Conservation (phyloP, 2,329 filamentous ascomycete genomes). For the Aspergillus uvarum region DNA sequence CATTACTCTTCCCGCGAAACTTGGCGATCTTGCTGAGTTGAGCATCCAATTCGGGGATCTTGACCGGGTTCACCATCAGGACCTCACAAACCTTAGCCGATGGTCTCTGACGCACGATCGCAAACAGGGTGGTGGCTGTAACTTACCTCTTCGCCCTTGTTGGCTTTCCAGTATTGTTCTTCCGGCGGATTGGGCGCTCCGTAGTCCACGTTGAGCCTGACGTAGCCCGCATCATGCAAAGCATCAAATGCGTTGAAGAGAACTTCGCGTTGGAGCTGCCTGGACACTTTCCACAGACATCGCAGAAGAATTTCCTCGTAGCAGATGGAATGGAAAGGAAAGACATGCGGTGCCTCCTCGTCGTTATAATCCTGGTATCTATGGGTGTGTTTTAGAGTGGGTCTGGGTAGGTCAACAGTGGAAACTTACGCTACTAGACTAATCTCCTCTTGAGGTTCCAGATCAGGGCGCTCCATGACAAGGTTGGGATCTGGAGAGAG, state of each 20-base stretch:
- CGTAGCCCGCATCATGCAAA: background rate
- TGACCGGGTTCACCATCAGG: background rate
- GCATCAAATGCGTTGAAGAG: background rate
- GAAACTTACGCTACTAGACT: background rate
- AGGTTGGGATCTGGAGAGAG: too few species aligned
- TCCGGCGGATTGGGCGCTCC: constrained; percentile 2
- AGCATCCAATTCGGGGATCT: background rate
- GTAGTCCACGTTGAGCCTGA: constrained; percentile 7
- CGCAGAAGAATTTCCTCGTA: constrained; percentile 1
- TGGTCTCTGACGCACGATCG: too few species aligned
- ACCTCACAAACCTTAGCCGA: background rate
- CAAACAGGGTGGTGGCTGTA: background rate
- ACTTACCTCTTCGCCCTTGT: constrained; percentile 3
- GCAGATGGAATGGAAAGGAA: constrained; percentile 2
- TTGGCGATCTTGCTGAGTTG: background rate
- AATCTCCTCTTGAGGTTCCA: too few species aligned
- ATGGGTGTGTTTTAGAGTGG: background rate
- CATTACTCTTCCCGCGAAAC: background rate
- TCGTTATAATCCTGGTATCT: constrained; percentile 1
- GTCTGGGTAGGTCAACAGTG: background rate
- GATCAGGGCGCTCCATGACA: too few species aligned
- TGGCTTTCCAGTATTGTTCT: constrained; percentile 1
- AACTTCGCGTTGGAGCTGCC: background rate
- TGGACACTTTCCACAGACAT: background rate
- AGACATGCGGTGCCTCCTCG: background rate